Evolutionary conservation across 352 stramenopile species (phyloP).

Genomic region (Phytopythium cucurbitacearum): DNA sequence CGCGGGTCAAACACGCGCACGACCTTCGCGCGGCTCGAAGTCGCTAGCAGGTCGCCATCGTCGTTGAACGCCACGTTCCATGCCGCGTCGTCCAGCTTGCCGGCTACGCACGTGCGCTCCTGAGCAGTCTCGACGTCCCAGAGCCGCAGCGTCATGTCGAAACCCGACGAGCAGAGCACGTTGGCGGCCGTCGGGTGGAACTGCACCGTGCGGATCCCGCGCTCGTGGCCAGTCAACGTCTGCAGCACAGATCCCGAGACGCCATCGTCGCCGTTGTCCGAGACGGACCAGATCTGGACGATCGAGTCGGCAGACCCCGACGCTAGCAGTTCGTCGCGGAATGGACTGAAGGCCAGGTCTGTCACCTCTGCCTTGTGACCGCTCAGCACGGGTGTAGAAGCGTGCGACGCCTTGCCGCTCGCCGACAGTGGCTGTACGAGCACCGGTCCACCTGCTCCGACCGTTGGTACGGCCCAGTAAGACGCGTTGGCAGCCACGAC

Average conservation of each 20-base stretch:
- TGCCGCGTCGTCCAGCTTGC: slow-evolving; percentile 67
- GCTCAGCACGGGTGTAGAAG: slow-evolving; percentile 40
- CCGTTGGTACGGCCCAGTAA: slow-evolving; percentile 53
- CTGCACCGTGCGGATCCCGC: slow-evolving; percentile 46
- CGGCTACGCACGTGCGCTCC: slow-evolving; percentile 33
- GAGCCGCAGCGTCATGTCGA: slow-evolving; percentile 63
- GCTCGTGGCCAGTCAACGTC: slow-evolving; percentile 44
- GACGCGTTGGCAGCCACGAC: slow-evolving; percentile 50
- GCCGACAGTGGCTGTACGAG: slow-evolving; percentile 42
- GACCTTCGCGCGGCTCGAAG: slow-evolving; percentile 63
- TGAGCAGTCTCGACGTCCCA: slow-evolving; percentile 64
- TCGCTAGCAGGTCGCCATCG: slow-evolving; percentile 61
- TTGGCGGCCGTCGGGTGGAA: slow-evolving; percentile 64
- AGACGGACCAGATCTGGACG: slow-evolving; percentile 61
- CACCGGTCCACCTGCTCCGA: slow-evolving; percentile 60
- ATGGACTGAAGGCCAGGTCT: slow-evolving; percentile 59
- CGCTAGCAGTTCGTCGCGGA: slow-evolving; percentile 44
- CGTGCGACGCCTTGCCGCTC: slow-evolving; percentile 35
- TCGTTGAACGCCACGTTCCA: slow-evolving; percentile 74
- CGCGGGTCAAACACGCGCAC: slow-evolving; percentile 75
- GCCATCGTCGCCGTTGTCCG: slow-evolving; percentile 2
- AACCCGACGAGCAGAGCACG: slow-evolving; percentile 52
- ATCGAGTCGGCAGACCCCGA: slow-evolving; percentile 53
- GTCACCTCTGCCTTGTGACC: slow-evolving; percentile 64
- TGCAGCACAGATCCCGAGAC: slow-evolving; percentile 9